Conservation (phyloP, 352 stramenopile species). For the Pythium apleroticum region DNA sequence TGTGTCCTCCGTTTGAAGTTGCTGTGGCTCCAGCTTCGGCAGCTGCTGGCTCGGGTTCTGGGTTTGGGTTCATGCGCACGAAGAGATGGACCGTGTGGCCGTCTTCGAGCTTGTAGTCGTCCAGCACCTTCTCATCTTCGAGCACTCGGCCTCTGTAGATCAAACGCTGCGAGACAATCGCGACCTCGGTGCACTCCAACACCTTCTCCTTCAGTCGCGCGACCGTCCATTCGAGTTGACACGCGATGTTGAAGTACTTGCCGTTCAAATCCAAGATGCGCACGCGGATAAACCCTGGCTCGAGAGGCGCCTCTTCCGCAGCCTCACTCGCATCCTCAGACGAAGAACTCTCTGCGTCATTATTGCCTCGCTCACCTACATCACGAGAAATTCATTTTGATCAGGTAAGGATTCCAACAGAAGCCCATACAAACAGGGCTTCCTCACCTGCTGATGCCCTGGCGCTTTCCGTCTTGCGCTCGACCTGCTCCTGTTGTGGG, state of each 20-base stretch:
- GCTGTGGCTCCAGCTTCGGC: constrained; percentile 13
- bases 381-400: neutral
- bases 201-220: constrained; percentile 69
- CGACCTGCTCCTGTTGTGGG: constrained; percentile 17
- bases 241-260: constrained; percentile 82
- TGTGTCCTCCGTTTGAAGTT: constrained; percentile 23
- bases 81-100: constrained; percentile 92
- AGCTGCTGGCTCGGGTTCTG: constrained; percentile 50
- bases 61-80: constrained; percentile 61
- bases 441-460: neutral
- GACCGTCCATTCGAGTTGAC: constrained; percentile 66
- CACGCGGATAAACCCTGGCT: constrained; percentile 50
- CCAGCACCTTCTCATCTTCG: constrained; percentile 71
- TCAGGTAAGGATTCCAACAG: neutral
- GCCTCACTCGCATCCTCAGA: constrained; percentile 9
- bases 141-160: constrained; percentile 92
- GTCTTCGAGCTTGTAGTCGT: constrained; percentile 88
- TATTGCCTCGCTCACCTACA: neutral
- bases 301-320: constrained; percentile 17
- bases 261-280: constrained; percentile 84
- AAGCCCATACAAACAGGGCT: too few species aligned
- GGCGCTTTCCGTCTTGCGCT: constrained; percentile 13
- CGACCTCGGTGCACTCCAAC: constrained; percentile 69
- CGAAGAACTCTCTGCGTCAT: neutral
- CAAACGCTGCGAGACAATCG: constrained; percentile 74